Conservation (phyloP, 805 yeast species). For the Hanseniaspora mollemarum region DNA sequence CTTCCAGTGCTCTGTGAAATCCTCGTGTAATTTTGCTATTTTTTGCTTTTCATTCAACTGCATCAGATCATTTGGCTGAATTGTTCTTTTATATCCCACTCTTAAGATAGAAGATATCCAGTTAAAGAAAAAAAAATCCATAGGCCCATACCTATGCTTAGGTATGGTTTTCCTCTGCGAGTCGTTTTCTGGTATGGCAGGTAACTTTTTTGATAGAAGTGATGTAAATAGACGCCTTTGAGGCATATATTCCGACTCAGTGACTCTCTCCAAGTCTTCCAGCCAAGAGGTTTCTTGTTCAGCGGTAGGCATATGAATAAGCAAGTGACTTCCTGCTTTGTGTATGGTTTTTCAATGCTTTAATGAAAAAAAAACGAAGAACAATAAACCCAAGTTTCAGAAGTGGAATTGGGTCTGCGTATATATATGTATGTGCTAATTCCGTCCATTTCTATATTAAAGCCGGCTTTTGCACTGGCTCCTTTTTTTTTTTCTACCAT, state of each 20-base stretch:
- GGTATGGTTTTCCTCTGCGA: slow-evolving; percentile 45
- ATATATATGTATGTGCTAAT: too few relatives aligned
- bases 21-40: slow-evolving; percentile 29
- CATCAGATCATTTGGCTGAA: slow-evolving; percentile 45
- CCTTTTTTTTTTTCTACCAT: too few relatives aligned
- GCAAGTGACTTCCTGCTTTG: too few relatives aligned
- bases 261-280: slow-evolving; percentile 29
- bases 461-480: too few relatives aligned
- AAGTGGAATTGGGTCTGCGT: too few relatives aligned
- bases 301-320: neutral
- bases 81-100: slow-evolving; percentile 53
- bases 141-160: slow-evolving; percentile 23
- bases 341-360: too few relatives aligned
- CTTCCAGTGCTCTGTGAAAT: slow-evolving; percentile 25
- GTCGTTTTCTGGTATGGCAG: slow-evolving; percentile 37
- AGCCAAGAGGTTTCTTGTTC: slow-evolving; percentile 1
- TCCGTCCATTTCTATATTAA: too few relatives aligned
- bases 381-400: too few relatives aligned
- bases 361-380: too few relatives aligned
- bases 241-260: slow-evolving; percentile 28
- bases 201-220: slow-evolving; percentile 39
- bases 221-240: slow-evolving; percentile 44
- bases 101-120: slow-evolving; percentile 50
- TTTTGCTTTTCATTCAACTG: slow-evolving; percentile 30
- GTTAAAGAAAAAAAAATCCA: slow-evolving; percentile 35